These are phyloP conservation scores for Candida labiduridarum DNA, from an alignment of 1,139 yeast species.

Conservation along the genomic window DNA sequence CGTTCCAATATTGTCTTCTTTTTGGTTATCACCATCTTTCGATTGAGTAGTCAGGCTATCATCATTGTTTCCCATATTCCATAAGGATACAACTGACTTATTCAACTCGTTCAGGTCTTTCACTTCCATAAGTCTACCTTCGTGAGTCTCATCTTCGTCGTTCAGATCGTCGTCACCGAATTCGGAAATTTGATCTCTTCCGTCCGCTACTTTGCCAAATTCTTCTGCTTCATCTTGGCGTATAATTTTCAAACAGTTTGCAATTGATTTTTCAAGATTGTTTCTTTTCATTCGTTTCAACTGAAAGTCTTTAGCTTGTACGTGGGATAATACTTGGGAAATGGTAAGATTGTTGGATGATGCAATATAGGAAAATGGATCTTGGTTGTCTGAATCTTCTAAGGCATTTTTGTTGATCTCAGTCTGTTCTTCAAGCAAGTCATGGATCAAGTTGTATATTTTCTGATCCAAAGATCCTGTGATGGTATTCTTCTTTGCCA, in stretches of 20 bases:
- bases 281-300: conserved; percentile 66
- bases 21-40: conserved; percentile 9
- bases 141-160: conserved; percentile 19
- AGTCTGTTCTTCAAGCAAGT: conserved; percentile 54
- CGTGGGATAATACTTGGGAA: conserved; percentile 54
- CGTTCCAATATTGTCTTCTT: conserved; percentile 17
- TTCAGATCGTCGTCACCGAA: conserved; percentile 17
- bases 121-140: conserved; percentile 54
- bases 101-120: conserved; percentile 68
- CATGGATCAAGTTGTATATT: conserved; percentile 50
- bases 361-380: conserved; percentile 47
- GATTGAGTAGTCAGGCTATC: conserved; percentile 7
- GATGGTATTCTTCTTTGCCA: conserved; percentile 23
- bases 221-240: conserved; percentile 48
- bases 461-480: conserved; percentile 50
- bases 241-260: conserved; percentile 50
- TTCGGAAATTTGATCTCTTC: conserved; percentile 22
- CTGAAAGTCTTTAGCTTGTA: conserved; percentile 62
- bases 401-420: conserved; percentile 37
- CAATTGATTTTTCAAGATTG: conserved; percentile 58
- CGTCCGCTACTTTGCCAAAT: conserved; percentile 34
- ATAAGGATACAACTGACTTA: conserved; percentile 70
- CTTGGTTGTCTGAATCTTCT: conserved; percentile 27
- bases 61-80: conserved; percentile 44
- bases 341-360: conserved; percentile 60